Conservation (phyloP, 1,139 yeast genomes). For the Eremothecium gossypii region DNA sequence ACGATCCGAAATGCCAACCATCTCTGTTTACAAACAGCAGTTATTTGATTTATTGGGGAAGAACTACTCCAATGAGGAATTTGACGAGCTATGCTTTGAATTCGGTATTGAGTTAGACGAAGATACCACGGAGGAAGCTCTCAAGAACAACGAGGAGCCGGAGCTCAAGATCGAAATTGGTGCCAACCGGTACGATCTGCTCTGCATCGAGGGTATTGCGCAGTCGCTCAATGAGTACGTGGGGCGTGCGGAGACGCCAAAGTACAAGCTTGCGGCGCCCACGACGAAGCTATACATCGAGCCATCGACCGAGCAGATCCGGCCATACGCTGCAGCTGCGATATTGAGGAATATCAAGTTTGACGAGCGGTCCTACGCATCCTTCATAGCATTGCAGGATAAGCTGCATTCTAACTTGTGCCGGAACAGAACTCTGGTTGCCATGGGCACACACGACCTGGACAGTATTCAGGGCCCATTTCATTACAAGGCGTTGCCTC, state of each 20-base stretch:
- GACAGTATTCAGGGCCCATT: constrained; percentile 79
- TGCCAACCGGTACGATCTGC: constrained; percentile 96
- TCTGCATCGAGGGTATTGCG: constrained; percentile 96
- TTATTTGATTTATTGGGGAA: constrained; percentile 74
- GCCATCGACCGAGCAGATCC: constrained; percentile 57
- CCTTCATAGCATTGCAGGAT: constrained; percentile 93
- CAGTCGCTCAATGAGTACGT: constrained; percentile 88
- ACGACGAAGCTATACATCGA: constrained; percentile 61
- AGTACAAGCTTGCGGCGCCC: constrained; percentile 54
- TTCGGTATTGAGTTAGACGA: constrained; percentile 97
- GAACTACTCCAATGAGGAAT: constrained; percentile 78
- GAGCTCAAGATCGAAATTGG: constrained; percentile 95
- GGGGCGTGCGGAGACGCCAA: constrained; percentile 59
- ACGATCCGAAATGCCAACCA: constrained; percentile 68
- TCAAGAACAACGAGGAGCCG: constrained; percentile 78
- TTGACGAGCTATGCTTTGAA: constrained; percentile 94
- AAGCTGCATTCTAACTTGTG: constrained; percentile 91
- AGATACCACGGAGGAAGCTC: constrained; percentile 73
- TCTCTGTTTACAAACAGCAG: constrained; percentile 90
- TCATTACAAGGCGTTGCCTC: constrained; percentile 78
- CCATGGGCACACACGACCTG: constrained; percentile 96
- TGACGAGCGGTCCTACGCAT: constrained; percentile 77
- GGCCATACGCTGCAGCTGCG: constrained; percentile 95
- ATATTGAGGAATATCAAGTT: constrained; percentile 75
- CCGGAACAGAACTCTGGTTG: constrained; percentile 93